Evolutionary conservation across 345 rosid species (phyloP).

Genomic region (Cochlearia excelsa): DNA sequence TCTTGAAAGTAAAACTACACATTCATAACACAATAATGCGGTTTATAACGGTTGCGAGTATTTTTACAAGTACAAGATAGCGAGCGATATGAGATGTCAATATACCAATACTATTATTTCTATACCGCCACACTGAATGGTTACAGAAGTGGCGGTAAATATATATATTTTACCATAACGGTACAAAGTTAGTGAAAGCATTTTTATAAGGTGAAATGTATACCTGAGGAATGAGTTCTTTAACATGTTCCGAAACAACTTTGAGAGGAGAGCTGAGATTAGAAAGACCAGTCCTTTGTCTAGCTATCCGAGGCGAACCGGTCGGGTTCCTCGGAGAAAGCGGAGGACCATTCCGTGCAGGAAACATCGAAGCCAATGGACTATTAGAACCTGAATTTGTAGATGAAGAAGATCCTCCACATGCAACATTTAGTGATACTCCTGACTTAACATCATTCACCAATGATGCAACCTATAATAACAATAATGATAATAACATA

Average conservation of each 20-base stretch:
- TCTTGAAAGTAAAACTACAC: conserved; percentile 88
- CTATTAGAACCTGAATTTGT: conserved; percentile 50
- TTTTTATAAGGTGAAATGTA: background rate
- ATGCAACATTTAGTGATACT: conserved; percentile 53
- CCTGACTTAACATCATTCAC: conserved; percentile 87
- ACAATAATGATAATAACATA: background rate
- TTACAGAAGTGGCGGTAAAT: no score
- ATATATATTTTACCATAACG: no score
- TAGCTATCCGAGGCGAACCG: conserved; percentile 83
- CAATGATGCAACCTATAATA: conserved; percentile 65
- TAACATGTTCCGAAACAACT: conserved; percentile 74
- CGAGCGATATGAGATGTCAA: no score
- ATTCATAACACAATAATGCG: conserved; percentile 22
- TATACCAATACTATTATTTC: no score
- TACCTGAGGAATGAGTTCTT: conserved; percentile 94
- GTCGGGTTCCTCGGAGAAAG: conserved; percentile 87
- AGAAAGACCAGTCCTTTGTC: conserved; percentile 78
- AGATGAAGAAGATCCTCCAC: conserved; percentile 41
- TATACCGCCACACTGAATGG: no score
- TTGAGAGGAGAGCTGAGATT: conserved; percentile 88
- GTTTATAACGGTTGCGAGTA: background rate
- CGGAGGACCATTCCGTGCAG: conserved; percentile 92
- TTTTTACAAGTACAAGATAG: no score
- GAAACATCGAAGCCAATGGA: conserved; percentile 88
- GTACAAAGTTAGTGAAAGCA: no score